Evolutionary conservation across 2,329 filamentous ascomycete species (phyloP).

Genomic region (Colletotrichum limetticola): DNA sequence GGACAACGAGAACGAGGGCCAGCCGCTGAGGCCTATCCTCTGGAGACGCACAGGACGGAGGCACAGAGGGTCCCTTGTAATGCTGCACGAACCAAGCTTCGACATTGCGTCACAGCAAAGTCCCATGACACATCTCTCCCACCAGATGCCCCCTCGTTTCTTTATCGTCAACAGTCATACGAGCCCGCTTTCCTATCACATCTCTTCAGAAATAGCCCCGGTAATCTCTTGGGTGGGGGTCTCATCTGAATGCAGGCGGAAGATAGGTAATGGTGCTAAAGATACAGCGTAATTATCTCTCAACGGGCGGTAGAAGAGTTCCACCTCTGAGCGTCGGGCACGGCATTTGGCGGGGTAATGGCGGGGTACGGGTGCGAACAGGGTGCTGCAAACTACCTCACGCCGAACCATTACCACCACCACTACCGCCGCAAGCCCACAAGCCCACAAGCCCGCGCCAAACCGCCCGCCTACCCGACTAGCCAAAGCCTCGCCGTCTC

Average conservation of each 20-base stretch:
- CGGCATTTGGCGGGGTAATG: constrained; percentile 36
- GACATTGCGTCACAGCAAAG: constrained; percentile 7
- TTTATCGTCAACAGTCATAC: constrained; percentile 8
- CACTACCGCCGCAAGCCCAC: background rate
- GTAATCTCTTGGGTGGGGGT: background rate
- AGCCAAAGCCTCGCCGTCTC: background rate
- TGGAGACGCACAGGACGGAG: background rate
- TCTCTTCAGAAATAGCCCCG: background rate
- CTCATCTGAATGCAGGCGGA: background rate
- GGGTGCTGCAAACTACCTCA: constrained; percentile 23
- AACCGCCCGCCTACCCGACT: constrained; percentile 2
- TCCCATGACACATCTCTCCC: background rate
- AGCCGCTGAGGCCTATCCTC: constrained; percentile 12
- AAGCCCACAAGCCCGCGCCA: constrained; percentile 16
- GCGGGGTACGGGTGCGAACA: constrained; percentile 34
- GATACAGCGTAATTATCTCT: constrained; percentile 12
- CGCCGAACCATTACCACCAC: background rate
- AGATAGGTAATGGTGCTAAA: constrained; percentile 6
- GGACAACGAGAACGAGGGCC: constrained; percentile 16
- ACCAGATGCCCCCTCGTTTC: background rate
- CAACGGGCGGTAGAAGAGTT: constrained; percentile 15
- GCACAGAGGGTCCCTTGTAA: background rate
- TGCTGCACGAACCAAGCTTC: background rate
- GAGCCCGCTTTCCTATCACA: background rate
- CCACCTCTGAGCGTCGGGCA: constrained; percentile 28